phyloP scores from a whole-genome alignment of 2,329 filamentous ascomycete genomes.

The Sclerotinia glacialis region DNA sequence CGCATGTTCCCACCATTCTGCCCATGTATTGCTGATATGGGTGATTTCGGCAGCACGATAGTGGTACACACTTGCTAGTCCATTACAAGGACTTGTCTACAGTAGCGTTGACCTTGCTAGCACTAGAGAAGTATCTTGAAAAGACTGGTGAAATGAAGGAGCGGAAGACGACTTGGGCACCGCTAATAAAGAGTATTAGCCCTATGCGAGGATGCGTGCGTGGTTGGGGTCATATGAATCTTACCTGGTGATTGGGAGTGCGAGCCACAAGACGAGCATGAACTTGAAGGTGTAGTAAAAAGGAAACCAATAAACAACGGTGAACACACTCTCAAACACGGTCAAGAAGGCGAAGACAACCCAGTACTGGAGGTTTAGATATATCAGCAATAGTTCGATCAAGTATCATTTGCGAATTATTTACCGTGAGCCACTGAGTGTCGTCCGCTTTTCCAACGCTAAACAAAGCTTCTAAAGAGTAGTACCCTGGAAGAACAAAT shows the following conservation, averaged over 20 bases:
- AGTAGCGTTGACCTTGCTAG: conserved; percentile 73
- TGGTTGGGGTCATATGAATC: conserved; percentile 40
- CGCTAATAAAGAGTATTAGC: conserved; percentile 53
- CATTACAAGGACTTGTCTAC: conserved; percentile 63
- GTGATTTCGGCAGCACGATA: conserved; percentile 21
- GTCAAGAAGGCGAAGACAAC: conserved; percentile 81
- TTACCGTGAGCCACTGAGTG: conserved; percentile 74
- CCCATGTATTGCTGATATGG: conserved; percentile 15
- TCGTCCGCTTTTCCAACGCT: conserved; percentile 69
- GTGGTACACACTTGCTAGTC: conserved; percentile 12
- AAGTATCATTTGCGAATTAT: conserved; percentile 32
- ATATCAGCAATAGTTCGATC: conserved; percentile 25
- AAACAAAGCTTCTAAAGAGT: conserved; percentile 77
- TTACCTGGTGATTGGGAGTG: conserved; percentile 90
- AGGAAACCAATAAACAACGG: conserved; percentile 89
- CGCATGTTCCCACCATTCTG: conserved; percentile 19
- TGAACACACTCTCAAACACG: conserved; percentile 78
- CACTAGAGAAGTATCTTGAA: conserved; percentile 77
- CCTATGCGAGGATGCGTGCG: neutral
- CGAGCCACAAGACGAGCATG: conserved; percentile 93
- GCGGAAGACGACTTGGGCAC: conserved; percentile 94
- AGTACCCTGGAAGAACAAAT: conserved; percentile 80
- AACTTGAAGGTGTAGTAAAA: conserved; percentile 99
- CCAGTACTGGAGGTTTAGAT: conserved; percentile 63
- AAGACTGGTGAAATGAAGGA: conserved; percentile 91